These are phyloP conservation scores for Populus tremula DNA, from an alignment of 345 rosid species.

Conservation along the genomic window DNA sequence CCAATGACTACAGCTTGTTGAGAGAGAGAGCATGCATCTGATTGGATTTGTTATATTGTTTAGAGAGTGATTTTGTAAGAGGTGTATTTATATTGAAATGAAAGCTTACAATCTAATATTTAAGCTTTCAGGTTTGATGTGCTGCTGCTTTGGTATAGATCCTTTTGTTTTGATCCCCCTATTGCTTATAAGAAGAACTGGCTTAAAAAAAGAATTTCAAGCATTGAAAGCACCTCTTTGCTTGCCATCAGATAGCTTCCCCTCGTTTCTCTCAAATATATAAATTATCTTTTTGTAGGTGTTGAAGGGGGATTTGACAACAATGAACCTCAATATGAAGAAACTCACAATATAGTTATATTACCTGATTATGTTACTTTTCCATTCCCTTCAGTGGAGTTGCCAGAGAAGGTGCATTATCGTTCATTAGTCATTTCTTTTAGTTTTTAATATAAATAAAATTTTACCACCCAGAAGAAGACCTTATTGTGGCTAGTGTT, in stretches of 20 bases:
- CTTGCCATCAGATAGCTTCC: background rate
- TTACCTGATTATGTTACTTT: constrained; percentile 72
- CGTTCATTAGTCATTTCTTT: background rate
- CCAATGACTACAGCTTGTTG: background rate
- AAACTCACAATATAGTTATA: constrained; percentile 58
- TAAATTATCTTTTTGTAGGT: constrained; percentile 44
- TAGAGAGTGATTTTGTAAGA: background rate
- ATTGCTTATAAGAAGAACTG: background rate
- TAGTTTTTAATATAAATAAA: background rate
- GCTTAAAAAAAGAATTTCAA: background rate
- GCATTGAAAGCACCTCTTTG: background rate
- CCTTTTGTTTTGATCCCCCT: background rate
- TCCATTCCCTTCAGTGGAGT: constrained; percentile 84
- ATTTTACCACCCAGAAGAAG: background rate
- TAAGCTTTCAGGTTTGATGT: background rate
- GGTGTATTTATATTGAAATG: background rate
- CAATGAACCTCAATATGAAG: constrained; percentile 80
- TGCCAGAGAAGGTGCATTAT: constrained; percentile 88
- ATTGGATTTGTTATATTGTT: background rate
- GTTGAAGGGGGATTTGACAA: constrained; percentile 93
- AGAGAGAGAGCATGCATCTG: background rate
- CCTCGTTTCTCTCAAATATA: background rate
- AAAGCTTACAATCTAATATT: background rate
- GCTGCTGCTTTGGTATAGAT: background rate
- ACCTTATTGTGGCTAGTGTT: background rate